Conservation (phyloP, 2,329 filamentous ascomycete genomes). For the Sarocladium strictum region DNA sequence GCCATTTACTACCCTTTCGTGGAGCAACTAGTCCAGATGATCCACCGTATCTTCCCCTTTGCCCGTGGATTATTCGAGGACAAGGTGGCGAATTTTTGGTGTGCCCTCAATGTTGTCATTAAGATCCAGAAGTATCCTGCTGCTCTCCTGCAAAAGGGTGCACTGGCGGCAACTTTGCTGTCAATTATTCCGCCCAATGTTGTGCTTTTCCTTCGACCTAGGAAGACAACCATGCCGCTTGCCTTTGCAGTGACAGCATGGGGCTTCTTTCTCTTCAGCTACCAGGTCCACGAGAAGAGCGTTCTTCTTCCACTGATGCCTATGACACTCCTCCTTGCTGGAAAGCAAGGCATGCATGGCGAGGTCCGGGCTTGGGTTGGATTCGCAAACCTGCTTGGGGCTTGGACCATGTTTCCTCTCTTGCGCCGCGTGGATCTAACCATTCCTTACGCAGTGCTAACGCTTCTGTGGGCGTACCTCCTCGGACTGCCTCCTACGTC, state of each 20-base stretch:
- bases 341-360: conserved; percentile 69
- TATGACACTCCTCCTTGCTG: conserved; percentile 82
- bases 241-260: conserved; percentile 81
- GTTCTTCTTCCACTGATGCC: conserved; percentile 87
- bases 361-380: conserved; percentile 83
- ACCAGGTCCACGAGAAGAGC: conserved; percentile 98
- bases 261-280: conserved; percentile 97
- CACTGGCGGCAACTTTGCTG: conserved; percentile 66
- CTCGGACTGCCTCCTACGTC: conserved; percentile 79
- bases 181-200: conserved; percentile 75
- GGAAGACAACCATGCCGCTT: conserved; percentile 69
- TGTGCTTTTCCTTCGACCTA: conserved; percentile 72
- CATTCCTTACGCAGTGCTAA: conserved; percentile 79
- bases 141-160: conserved; percentile 66
- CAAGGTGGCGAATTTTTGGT: conserved; percentile 99
- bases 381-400: conserved; percentile 85
- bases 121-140: conserved; percentile 75
- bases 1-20: conserved; percentile 69
- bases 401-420: conserved; percentile 91
- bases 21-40: conserved; percentile 73
- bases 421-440: conserved; percentile 77
- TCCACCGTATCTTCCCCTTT: conserved; percentile 95
- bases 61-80: conserved; percentile 95
- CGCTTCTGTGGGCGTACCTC: conserved; percentile 85
- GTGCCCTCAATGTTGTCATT: conserved; percentile 79